Base-by-base conservation (phyloP, 1,139 yeast species). In the Geotrichum aggregatum region DNA sequence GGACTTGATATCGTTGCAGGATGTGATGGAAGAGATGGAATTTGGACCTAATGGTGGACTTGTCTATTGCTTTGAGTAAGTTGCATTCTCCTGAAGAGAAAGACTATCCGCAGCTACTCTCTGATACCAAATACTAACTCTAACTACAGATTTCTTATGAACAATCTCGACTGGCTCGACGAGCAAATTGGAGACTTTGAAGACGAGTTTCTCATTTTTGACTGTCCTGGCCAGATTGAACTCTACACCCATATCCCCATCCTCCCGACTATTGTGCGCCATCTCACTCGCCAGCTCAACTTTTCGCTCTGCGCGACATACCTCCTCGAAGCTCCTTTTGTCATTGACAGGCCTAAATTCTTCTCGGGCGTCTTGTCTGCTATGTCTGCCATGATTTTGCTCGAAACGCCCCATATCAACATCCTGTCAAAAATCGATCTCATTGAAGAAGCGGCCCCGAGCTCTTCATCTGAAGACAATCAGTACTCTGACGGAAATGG, bases 221-320 rank as follows among this genome's bases (percentile, higher is more conserved):
- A 94, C 67, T 91, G 98, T 69, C 99, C 99, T 0, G 98, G 98
- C 1, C 99, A 92, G 68, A 91, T 94, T 58, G 99, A 92, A 67
- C 76, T 92, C 39, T 92, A 92, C 67, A 89, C 96, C 2, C 99
- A 92, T 68, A 82, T 91, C 33, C 98, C 98, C 0, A 92, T 89
- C 6, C 74, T 92, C 47, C 98, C 98, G 1, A 79, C 88, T 3
- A 81, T 92, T 14, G 94, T 88, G 8, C 82, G 81, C 60, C 98
- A 92, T 70, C 75, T 92, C 59, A 85, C 84, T 62, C 80, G 80
- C 54, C 83, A 81, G 58, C 73, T 91, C 63, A 87, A 86, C 65
- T 91, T 92, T 72, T 86, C 83, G 57, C 71, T 94, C 22, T 92
- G 98, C 74, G 97, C 97, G 11, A 82, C 96, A 0, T 94, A 92